Percentiles rank a stretch among this genome's conserved stretches.
These are phyloP conservation scores for Starmerella scarabaei DNA, from an alignment of 805 yeast species.

Conservation along the genomic window DNA sequence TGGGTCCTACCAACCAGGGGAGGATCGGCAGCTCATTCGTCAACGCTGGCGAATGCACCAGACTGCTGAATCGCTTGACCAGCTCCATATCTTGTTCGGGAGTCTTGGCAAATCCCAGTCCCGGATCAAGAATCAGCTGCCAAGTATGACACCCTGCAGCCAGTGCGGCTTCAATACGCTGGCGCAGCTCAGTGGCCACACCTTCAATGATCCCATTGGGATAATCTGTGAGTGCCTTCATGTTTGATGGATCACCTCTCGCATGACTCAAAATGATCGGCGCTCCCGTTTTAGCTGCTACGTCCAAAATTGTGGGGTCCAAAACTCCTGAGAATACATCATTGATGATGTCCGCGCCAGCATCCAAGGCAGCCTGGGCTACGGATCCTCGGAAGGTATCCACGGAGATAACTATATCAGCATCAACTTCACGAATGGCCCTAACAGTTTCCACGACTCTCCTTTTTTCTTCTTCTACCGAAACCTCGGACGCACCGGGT, in stretches of 20 bases:
- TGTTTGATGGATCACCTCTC: conserved; percentile 66
- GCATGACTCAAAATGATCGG: conserved; percentile 77
- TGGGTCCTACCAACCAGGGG: conserved; percentile 73
- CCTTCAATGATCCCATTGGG: conserved; percentile 37
- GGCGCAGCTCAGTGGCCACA: conserved; percentile 52
- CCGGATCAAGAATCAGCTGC: conserved; percentile 91
- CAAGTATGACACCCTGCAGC: conserved; percentile 60
- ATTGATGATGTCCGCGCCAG: conserved; percentile 85
- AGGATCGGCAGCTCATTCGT: conserved; percentile 28
- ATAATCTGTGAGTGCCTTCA: conserved; percentile 50
- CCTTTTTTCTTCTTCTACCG: conserved; percentile 49
- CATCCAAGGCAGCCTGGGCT: conserved; percentile 51
- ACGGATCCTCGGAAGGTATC: conserved; percentile 76
- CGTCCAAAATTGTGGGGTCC: conserved; percentile 53
- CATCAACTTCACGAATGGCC: conserved; percentile 38
- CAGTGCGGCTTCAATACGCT: conserved; percentile 44
- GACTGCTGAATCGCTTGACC: conserved; percentile 32
- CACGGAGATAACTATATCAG: conserved; percentile 50
- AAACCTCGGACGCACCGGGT: conserved; percentile 60
- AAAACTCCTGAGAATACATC: conserved; percentile 74
- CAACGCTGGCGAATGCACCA: conserved; percentile 21
- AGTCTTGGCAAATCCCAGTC: conserved; percentile 89
- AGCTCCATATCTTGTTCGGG: conserved; percentile 54
- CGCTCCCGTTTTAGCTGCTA: conserved; percentile 50
- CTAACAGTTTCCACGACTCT: conserved; percentile 61